A percentile compares a stretch with the other conserved stretches of the same genome.
Evolutionary conservation across 1,284 basidiomycete genomes (phyloP).

Genomic region (Rhizoctonia solani): DNA sequence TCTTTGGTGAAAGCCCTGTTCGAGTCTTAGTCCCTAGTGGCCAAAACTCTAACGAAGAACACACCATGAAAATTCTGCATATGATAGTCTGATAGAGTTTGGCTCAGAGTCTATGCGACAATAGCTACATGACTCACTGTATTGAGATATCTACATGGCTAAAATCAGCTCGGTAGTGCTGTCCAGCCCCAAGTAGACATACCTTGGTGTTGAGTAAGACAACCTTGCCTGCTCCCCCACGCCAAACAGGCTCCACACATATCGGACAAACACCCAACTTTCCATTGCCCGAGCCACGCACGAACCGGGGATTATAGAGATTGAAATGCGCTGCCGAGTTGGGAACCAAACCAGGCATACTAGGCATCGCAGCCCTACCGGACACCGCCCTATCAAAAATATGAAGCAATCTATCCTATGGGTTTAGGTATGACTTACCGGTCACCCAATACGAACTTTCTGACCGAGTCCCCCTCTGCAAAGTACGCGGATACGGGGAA

Average conservation of each 20-base stretch:
- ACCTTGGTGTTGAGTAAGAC: slow-evolving; percentile 78
- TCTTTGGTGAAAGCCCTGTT: slow-evolving; percentile 62
- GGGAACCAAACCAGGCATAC: neutral
- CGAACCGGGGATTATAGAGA: slow-evolving; percentile 77
- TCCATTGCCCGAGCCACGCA: slow-evolving; percentile 65
- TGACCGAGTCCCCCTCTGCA: neutral
- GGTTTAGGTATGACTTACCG: neutral
- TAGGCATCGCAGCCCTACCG: neutral
- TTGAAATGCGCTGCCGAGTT: slow-evolving; percentile 47
- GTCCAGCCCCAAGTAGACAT: neutral
- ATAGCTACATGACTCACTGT: slow-evolving; percentile 58
- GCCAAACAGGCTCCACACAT: slow-evolving; percentile 61
- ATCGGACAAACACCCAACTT: slow-evolving; percentile 80
- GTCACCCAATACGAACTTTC: slow-evolving; percentile 3
- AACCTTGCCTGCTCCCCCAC: slow-evolving; percentile 66
- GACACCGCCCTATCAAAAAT: neutral
- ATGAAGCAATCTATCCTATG: neutral
- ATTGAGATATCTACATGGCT: slow-evolving; percentile 55
- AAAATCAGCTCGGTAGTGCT: neutral
- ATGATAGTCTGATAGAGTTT: slow-evolving; percentile 57
- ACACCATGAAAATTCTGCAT: slow-evolving; percentile 79
- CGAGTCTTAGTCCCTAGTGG: neutral
- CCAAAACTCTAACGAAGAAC: slow-evolving; percentile 30
- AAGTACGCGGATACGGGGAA: slow-evolving; percentile 35
- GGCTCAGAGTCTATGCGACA: slow-evolving; percentile 2